Base-by-base conservation (phyloP, 352 stramenopile species). In the Globisporangium viniferum region DNA sequence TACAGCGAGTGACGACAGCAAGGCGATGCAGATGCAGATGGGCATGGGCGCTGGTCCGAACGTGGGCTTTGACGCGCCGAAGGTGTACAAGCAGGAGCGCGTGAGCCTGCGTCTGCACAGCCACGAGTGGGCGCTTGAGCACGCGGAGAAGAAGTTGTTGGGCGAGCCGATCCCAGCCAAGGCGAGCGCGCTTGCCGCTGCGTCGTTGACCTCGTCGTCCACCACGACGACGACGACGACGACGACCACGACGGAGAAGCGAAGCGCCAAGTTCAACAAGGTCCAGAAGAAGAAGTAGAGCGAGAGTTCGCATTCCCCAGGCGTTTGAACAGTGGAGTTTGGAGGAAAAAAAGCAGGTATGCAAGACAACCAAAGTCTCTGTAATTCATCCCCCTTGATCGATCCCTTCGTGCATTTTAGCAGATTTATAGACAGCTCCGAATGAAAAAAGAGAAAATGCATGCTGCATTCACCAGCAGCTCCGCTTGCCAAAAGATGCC, bases 11-110 rank as follows among this genome's bases (percentile, higher is more conserved):
- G 92, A 98, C 59, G 90, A 97, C 59, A 75, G 89, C 65, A 90
- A 94, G 73, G 87, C 91, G 49, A 96, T 96, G 85, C 89, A 96
- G 71, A 92, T 96, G 89, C 90, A 98, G 73, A 97, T 97, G 91
- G 89, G 89, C 59, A 97, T 97, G 90, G 86, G 84, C 5, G 87
- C 84, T 0, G 86, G 78, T 5, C 83, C 83, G 14, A 92, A 93
- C 70, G 91, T 95, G 65, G 82, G 81, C n/a, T 97, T 97, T 67
- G 91, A 98, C 59, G 90, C 91, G 6, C 84, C 85, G 0, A 96
- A 95, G 59, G 82, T 90, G 62, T 98, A 92, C 84, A 97, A 97
- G 75, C 84, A 95, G 64, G 88, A 95, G 71, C 86, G 88, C 54
- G 88, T 94, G 63, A 95, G 82, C 66, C 68, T 95, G 35, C 81